A percentile compares a stretch with the other conserved stretches of the same genome.
These are phyloP conservation scores for Fusarium nanum DNA, from an alignment of 2,329 filamentous ascomycete genomes.

Conservation along the genomic window DNA sequence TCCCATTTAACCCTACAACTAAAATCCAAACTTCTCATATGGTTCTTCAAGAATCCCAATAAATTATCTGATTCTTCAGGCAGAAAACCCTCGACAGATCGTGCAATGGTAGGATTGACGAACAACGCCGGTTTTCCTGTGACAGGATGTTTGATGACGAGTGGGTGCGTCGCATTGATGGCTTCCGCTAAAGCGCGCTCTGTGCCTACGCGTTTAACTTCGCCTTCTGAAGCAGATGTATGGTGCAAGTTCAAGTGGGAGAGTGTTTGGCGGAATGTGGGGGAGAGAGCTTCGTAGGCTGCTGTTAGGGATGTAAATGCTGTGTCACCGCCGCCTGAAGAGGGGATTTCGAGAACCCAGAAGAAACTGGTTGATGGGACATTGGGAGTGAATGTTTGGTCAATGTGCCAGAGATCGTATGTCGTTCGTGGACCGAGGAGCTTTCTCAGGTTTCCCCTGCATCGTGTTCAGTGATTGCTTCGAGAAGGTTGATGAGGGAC, in stretches of 20 bases:
- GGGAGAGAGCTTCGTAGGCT: constrained; percentile 48
- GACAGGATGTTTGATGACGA: constrained; percentile 48
- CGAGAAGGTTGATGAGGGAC: neutral
- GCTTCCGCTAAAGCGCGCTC: constrained; percentile 48
- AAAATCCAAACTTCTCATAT: constrained; percentile 49
- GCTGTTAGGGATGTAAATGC: constrained; percentile 48
- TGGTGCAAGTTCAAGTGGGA: constrained; percentile 23
- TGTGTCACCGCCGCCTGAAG: constrained; percentile 47
- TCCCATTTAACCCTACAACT: constrained; percentile 48
- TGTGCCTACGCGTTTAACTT: constrained; percentile 44
- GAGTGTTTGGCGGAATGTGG: constrained; percentile 40
- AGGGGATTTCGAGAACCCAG: constrained; percentile 49
- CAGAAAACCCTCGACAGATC: constrained; percentile 45
- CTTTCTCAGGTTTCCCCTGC: constrained; percentile 45
- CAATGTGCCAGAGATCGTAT: constrained; percentile 50
- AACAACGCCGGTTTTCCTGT: constrained; percentile 45
- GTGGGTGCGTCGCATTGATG: constrained; percentile 46
- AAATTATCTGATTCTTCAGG: constrained; percentile 48
- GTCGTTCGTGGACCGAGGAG: constrained; percentile 44
- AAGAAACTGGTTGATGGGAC: constrained; percentile 50
- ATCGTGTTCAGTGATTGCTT: fast-evolving
- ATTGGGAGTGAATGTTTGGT: constrained; percentile 51
- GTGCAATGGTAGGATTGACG: constrained; percentile 49
- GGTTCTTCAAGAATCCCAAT: constrained; percentile 46
- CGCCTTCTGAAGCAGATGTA: constrained; percentile 48